Base-by-base conservation (phyloP, 2,329 filamentous ascomycete genomes). In the Leptographium galeiforme region DNA sequence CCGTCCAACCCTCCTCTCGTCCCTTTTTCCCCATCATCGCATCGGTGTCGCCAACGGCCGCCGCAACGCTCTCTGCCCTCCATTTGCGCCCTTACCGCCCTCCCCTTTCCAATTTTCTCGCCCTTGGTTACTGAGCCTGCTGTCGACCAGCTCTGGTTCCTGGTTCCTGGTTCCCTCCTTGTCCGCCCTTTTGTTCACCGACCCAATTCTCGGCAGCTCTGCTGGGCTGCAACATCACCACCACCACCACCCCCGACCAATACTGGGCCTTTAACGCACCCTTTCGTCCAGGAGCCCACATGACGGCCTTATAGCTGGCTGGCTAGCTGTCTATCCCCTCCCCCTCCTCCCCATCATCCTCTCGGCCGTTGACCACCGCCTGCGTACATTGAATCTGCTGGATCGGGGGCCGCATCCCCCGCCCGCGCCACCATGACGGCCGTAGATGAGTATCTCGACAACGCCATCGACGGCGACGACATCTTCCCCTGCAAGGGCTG, bases 401-500 rank as follows among this genome's bases (percentile, higher is more conserved):
- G 40, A 48, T 43, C 18, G 51, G 54, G 54, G 54, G 51, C 36
- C 43, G 36, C 18, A 30, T 48, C 54, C 43, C 54, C 50, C 40
- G 16, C 48, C 30, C 32, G 38, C 38, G 18, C 32, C 34, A 65
- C 54, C 64, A 73, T 76, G 71, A 66, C 75, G 53, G 70, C 70
- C 59, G 76, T 82, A 64, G 79, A 80, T 60, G 79, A 81, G 54
- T 84, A 81, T 61, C 67, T 81, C 59, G 81, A 85, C 57, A 75
- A 70, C 62, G 77, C 81, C 52, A 76, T 87, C 74, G 88, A 94
- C 56, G 77, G 78, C 58, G 89, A 94, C 62, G 89, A 95, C 66
- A 76, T 85, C 59, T 94, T 87, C 64, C 87, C 87, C 57, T 95
- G 89, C 75, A 95, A 94, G 74, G 89, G 88, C 56, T 95, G 89